Evolutionary conservation across 1,284 basidiomycete genomes (phyloP), one percentile per base, ranked within the genome.

Genomic region (Pseudozyma pruni): DNA sequence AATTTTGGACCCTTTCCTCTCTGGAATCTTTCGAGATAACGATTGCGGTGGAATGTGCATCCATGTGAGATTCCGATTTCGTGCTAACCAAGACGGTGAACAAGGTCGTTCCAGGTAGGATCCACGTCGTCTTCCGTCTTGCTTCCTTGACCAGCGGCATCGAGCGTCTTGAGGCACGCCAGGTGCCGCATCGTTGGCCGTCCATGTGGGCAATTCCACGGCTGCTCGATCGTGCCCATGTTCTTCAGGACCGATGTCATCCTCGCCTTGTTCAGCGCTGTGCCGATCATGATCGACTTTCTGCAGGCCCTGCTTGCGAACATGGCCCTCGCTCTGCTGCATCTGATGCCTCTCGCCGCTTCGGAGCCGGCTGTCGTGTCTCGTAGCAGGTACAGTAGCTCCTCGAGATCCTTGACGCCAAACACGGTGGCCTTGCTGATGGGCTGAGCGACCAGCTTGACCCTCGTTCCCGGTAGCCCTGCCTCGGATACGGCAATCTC

Each of bases 181-280:
- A 81, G 58, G 45, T 81, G 80, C 1, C 94, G 89, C 93, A 97
- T 96, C 8, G 94, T 98, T 1, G 95, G 95, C 40, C 94, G 85
- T 4, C 94, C 94, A 80, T 97, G 94, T 2, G 95, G 94, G 80
- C 94, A 98, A 62, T 95, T 93, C 86, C 96, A 98, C 0, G 94
- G 96, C 78, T 97, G 93, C 74, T 97, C 92, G 86, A 98, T 94
- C 8, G 87, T 90, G 35, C 92, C 92, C 93, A 98, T 96, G 82
- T 98, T 92, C 43, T 87, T 87, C 2, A 98, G 85, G 56, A 98
- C 88, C 64, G 19, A 83, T 11, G 86, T 86, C 96, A 98, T 98
- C 80, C 91, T 91, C 11, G 85, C 83, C 63, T 84, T 85, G 16
- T 87, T 91, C 56, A 98, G 85, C 13, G 93, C 87, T 83, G 88